Evolutionary conservation across 768 basidiomycete species (phyloP).

Genomic region (Lactarius deliciosus): DNA sequence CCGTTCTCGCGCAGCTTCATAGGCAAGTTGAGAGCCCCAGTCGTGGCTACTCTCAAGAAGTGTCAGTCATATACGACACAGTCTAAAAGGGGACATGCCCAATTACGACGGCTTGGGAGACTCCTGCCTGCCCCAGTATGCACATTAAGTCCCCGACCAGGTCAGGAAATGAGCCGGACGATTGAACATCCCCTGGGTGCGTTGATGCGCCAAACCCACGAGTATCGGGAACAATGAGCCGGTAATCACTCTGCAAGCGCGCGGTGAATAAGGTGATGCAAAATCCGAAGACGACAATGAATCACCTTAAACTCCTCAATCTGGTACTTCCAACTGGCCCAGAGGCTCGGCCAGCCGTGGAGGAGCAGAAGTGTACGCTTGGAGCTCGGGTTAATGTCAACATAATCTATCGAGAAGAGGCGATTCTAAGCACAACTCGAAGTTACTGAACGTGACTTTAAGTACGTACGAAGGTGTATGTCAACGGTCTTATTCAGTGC

Average conservation of each 20-base stretch:
- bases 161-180: slow-evolving; percentile 60
- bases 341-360: slow-evolving; percentile 78
- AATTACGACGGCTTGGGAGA: slow-evolving; percentile 55
- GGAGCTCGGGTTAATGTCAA: slow-evolving; percentile 57
- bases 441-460: not conserved
- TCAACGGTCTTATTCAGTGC: slow-evolving; percentile 18
- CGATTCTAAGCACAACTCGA: not conserved
- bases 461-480: slow-evolving; percentile 22
- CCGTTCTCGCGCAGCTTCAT: slow-evolving; percentile 64
- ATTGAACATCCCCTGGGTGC: slow-evolving; percentile 59
- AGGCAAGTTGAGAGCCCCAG: slow-evolving; percentile 69
- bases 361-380: slow-evolving; percentile 60
- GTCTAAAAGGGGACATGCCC: slow-evolving; percentile 45
- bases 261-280: not conserved
- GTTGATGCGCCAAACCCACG: slow-evolving; percentile 72
- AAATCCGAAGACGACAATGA: not conserved
- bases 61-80: not conserved
- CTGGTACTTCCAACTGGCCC: slow-evolving; percentile 74
- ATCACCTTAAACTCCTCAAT: slow-evolving; percentile 62
- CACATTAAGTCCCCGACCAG: slow-evolving; percentile 63
- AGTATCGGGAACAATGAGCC: slow-evolving; percentile 57
- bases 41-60: slow-evolving; percentile 52
- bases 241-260: slow-evolving; percentile 52
- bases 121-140: slow-evolving; percentile 51
- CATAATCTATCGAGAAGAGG: slow-evolving; percentile 39